Evolutionary conservation across 331 rosid genomes (phyloP), one percentile per base, ranked within the genome.

Genomic region (Malus hybrid): DNA sequence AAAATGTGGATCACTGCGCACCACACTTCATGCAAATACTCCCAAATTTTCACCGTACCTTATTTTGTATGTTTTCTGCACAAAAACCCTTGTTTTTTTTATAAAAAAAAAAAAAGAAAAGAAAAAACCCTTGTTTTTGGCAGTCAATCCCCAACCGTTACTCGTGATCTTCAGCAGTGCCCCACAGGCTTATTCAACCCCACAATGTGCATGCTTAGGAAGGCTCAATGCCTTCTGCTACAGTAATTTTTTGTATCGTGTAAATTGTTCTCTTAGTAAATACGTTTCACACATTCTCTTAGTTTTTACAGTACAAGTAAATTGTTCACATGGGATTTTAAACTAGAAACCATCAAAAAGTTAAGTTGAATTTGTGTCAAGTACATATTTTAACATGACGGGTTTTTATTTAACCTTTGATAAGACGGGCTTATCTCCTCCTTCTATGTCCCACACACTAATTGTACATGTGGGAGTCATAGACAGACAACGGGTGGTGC

Each of bases 261-360:
- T 44, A 44, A 11, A 11, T 44, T 44, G 0, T 44, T 12, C 15
- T 12, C 0, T 12, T 42, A 1, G 0, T 3, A 12, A 0, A 44
- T 1, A 44, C 2, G 0, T 44, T 11, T 44, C 2, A 44, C 5
- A 44, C 15, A 3, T 11, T 1, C 5, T 11, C 2, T 44, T 44
- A 3, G 0, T 3, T 44, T 44, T 44, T 44, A 12, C 50, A 0
- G 0, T 55, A 22, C 16, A 59, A 22, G 64, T 59, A 10, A 20
- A 55, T 55, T 55, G 64, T 59, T 13, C 36, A 62, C 15, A 9
- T 9, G 0, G 14, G 29, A 10, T 57, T 3, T 57, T 57, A 57
- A 4, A 20, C 63, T 20, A 20, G 62, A 57, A 20, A 57, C 10
- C 10, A 57, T n/a, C 6, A 0, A 8, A 56, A 56, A n/a, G 9